phyloP scores from a whole-genome alignment of 306 rosid genomes.

The Trichosanthes truncata region DNA sequence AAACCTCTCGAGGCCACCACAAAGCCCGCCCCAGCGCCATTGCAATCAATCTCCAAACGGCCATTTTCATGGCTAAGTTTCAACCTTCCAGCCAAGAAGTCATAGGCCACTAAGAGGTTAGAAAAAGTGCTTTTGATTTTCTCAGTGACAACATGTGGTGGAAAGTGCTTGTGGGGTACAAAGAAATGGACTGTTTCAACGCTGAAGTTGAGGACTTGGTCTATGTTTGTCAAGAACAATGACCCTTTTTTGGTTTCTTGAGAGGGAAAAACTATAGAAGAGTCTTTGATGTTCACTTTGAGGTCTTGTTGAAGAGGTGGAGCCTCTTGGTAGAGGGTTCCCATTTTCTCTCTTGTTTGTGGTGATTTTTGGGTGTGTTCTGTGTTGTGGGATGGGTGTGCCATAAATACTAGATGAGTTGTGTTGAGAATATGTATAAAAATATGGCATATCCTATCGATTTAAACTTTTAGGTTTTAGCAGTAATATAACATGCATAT shows the following conservation, averaged over 20 bases:
- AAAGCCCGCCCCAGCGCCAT: constrained; percentile 47
- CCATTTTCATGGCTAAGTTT: constrained; percentile 21
- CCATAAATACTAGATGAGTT: no score
- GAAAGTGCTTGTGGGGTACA: constrained; percentile 29
- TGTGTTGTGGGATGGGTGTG: neutral
- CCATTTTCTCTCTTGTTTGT: neutral
- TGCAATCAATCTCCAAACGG: constrained; percentile 58
- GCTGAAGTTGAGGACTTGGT: constrained; percentile 52
- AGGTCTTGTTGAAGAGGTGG: constrained; percentile 24
- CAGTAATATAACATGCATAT: neutral
- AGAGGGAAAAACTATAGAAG: constrained; percentile 39
- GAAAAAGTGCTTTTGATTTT: constrained; percentile 33
- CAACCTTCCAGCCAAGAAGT: constrained; percentile 58
- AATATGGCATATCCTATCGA: neutral
- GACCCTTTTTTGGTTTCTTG: constrained; percentile 27
- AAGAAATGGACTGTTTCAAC: constrained; percentile 67
- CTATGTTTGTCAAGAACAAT: constrained; percentile 72
- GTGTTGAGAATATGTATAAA: neutral
- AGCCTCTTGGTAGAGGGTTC: constrained; percentile 1
- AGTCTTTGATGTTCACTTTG: constrained; percentile 36
- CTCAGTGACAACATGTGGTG: constrained; percentile 20
- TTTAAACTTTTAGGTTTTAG: no score
- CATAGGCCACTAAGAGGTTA: constrained; percentile 40
- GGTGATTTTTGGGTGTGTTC: neutral
- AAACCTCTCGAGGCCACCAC: constrained; percentile 53